phyloP scores from a whole-genome alignment of 495 filamentous ascomycete species.

The Thermothielavioides terrestris region DNA sequence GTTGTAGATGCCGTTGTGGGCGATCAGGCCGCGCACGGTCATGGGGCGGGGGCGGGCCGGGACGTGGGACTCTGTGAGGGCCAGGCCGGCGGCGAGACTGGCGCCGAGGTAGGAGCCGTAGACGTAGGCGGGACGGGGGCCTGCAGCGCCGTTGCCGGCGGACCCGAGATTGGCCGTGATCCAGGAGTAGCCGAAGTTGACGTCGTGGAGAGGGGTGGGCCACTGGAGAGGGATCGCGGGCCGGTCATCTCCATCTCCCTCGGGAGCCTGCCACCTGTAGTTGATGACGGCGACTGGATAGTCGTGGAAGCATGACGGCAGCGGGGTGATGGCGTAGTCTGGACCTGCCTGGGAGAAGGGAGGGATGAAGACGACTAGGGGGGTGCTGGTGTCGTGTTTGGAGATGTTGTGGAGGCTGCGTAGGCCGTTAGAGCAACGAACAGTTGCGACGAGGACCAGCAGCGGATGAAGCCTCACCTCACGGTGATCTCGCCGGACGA shows the following conservation, averaged over 20 bases:
- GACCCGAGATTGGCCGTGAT: constrained; percentile 28
- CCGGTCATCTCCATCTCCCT: not conserved
- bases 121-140: constrained; percentile 28
- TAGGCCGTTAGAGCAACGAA: not conserved
- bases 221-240: constrained; percentile 22
- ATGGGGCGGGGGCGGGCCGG: constrained; percentile 14
- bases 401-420: constrained; percentile 28
- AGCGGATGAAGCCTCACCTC: constrained; percentile 7
- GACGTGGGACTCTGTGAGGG: constrained; percentile 37
- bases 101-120: constrained; percentile 45
- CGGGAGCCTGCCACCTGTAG: constrained; percentile 29
- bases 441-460: not conserved
- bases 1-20: constrained; percentile 46
- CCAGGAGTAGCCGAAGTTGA: constrained; percentile 38
- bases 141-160: not conserved
- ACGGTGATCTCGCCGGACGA: constrained; percentile 21
- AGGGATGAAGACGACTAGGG: constrained; percentile 29
- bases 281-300: constrained; percentile 33
- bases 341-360: constrained; percentile 15
- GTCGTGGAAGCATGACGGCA: constrained; percentile 28
- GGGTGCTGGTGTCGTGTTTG: constrained; percentile 16
- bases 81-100: constrained; percentile 38
- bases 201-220: constrained; percentile 45
- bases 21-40: constrained; percentile 37
- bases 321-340: constrained; percentile 7